phyloP scores from a whole-genome alignment of 257 asterid species.

The Solanum chiquidenum region DNA sequence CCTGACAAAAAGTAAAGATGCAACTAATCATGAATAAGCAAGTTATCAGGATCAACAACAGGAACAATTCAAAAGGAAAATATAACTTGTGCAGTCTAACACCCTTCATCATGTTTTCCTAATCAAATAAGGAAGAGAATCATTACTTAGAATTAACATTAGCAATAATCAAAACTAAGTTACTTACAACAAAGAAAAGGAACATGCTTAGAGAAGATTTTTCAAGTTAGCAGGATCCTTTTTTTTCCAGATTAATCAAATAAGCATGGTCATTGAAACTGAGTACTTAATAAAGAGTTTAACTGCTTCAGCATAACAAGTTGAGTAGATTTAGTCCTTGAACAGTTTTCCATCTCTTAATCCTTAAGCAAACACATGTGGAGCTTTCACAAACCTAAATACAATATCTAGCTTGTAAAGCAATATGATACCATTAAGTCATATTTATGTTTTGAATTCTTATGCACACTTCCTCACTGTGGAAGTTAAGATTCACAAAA shows the following conservation, averaged over 20 bases:
- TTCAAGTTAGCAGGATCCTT: background rate
- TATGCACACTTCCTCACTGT: background rate
- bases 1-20: constrained; percentile 25
- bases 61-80: background rate
- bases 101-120: background rate
- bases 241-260: background rate
- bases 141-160: background rate
- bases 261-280: background rate
- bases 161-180: background rate
- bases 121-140: background rate
- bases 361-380: background rate
- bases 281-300: background rate
- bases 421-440: background rate
- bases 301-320: background rate
- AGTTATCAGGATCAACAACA: background rate
- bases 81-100: background rate
- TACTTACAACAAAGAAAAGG: background rate
- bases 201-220: background rate
- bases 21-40: background rate
- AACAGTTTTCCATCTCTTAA: background rate
- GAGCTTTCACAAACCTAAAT: background rate
- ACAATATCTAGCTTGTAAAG: background rate
- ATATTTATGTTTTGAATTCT: background rate
- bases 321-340: background rate
- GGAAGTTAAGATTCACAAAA: background rate